A percentile compares a stretch with the other conserved stretches of the same genome.
Evolutionary conservation across 164 flowering plant genomes (phyloP).

Genomic region (Liquidambar formosana): DNA sequence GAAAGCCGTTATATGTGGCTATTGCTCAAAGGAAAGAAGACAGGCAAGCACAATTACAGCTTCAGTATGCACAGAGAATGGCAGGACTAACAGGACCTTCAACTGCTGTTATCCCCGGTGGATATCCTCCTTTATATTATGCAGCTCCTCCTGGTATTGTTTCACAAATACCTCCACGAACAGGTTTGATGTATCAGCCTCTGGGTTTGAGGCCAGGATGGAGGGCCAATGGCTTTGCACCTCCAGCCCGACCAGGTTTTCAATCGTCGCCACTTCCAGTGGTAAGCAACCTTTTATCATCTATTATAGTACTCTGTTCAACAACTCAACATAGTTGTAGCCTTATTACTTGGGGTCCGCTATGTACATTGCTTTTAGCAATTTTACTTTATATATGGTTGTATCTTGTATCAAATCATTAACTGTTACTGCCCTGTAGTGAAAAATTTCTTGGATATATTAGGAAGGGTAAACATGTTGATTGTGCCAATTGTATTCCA

Average conservation of each 20-base stretch:
- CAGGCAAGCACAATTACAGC: slow-evolving; percentile 70
- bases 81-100: slow-evolving; percentile 57
- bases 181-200: slow-evolving; percentile 71
- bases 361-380: neutral
- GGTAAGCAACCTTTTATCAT: slow-evolving; percentile 27
- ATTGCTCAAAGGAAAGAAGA: slow-evolving; percentile 88
- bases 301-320: neutral
- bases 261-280: slow-evolving; percentile 45
- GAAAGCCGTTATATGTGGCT: slow-evolving; percentile 80
- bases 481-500: neutral
- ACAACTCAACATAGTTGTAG: neutral
- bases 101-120: slow-evolving; percentile 56
- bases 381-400: neutral
- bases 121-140: slow-evolving; percentile 64
- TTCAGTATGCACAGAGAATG: slow-evolving; percentile 54
- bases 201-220: slow-evolving; percentile 72
- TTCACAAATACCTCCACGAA: slow-evolving; percentile 53
- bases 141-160: slow-evolving; percentile 52
- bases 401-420: neutral
- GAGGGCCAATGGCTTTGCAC: slow-evolving; percentile 56
- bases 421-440: neutral
- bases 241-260: slow-evolving; percentile 51
- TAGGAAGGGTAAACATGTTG: neutral
- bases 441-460: neutral
- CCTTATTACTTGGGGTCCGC: neutral